These are phyloP conservation scores for Chlorella sp. DNA, from an alignment of 139 green algal genomes.

Conservation along the genomic window DNA sequence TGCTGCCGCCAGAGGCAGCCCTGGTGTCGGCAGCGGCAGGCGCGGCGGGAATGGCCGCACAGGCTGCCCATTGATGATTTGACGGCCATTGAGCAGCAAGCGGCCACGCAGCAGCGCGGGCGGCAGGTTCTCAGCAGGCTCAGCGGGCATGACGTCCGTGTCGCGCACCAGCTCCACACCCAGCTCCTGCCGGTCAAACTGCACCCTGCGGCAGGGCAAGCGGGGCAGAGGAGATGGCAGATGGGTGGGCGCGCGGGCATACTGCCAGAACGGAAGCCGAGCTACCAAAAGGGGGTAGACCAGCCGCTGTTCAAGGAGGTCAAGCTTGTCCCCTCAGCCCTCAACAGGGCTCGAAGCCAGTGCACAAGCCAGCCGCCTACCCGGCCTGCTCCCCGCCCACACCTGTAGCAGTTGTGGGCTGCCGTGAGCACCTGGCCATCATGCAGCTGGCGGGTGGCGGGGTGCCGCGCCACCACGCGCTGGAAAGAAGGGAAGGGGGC, in stretches of 20 bases:
- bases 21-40: neutral
- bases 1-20: neutral
- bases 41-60: conserved; percentile 6
- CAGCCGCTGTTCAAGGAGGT: no score
- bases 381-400: neutral
- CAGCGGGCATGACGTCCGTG: conserved; percentile 74
- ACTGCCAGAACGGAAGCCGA: no score
- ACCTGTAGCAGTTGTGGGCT: conserved; percentile 74
- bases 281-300: no score
- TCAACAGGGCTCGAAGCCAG: no score
- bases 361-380: no score
- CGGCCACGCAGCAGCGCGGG: conserved; percentile 33
- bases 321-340: no score
- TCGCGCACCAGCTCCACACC: conserved; percentile 85
- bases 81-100: conserved; percentile 52
- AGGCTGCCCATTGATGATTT: conserved; percentile 22
- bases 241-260: no score
- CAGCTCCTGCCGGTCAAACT: conserved; percentile 88
- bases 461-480: conserved; percentile 88
- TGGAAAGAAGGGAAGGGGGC: conserved; percentile 41
- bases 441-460: conserved; percentile 74
- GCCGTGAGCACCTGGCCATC: conserved; percentile 91
- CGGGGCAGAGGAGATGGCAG: neutral
- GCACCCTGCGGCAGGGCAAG: conserved; percentile 62
- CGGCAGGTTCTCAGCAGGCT: conserved; percentile 63